Base-by-base conservation (phyloP, 2,329 filamentous ascomycete species). In the Chaetomiaceae sp. region DNA sequence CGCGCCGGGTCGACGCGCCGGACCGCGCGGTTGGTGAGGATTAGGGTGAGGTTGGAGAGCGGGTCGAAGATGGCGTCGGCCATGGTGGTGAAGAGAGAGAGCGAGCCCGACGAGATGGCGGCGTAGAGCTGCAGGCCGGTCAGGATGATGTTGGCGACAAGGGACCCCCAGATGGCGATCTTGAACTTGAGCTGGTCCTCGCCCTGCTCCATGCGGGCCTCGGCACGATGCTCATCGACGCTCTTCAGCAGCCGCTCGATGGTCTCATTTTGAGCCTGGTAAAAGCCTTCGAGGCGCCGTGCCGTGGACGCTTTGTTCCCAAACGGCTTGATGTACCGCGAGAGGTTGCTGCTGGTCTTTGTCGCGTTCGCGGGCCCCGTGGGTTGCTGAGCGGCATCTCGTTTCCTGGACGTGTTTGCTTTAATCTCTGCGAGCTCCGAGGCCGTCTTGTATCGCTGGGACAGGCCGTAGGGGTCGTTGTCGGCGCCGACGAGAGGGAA, bases 81-180 rank as follows among this genome's bases (percentile, higher is more conserved):
- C 87, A 95, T 95, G 56, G 92, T 99, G 14, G 93, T 96, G 73
- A 97, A 96, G 41, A 99, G 82, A 5, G 92, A 96, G 31, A 97
- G 79, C n/a, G 90, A 96, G 41, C 86, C 83, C 0, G 91, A 96
- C 0, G 87, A 82, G 40, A 89, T 79, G 55, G 93, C 93, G 38
- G 86, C 93, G 66, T 95, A 99, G 33, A 96, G 73, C 69, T 99
- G 93, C 16, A 99, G 76, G 4, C 77, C 76, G 0, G 91, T 83
- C 5, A 99, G 77, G 23, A 87, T 55, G 50, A 96, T 68, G 62
- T 97, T 97, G 53, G 91, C 92, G 1, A 72, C 80, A 60, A 96
- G 89, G 33, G 80, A 83, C 14, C 79, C 82, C 65, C 77, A 83
- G 10, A 84, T 73, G 33, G 79, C 81, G 56, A 84, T 87, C 61